A percentile compares a stretch with the other conserved stretches of the same genome.
phyloP scores from a whole-genome alignment of 2,329 filamentous ascomycete genomes.

The Pseudopyricularia javanii region DNA sequence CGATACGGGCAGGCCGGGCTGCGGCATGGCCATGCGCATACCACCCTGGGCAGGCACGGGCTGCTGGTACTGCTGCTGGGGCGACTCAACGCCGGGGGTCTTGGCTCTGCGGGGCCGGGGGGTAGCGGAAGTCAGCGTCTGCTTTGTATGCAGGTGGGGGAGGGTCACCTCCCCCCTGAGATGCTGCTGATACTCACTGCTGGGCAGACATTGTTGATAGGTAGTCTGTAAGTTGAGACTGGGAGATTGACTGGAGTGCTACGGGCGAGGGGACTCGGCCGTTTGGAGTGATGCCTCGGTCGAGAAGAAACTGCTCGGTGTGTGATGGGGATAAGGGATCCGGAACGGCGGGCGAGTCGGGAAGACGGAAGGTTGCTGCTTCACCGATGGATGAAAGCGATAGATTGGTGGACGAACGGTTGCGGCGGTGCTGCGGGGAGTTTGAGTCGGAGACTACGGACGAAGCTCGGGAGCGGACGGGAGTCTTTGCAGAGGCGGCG shows the following conservation, averaged over 20 bases:
- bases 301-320: slow-evolving; percentile 3
- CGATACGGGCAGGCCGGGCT: slow-evolving; percentile 10
- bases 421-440: background rate
- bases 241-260: background rate
- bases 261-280: slow-evolving; percentile 1
- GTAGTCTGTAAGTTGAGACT: slow-evolving; percentile 1
- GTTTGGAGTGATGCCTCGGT: slow-evolving; percentile 1
- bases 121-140: no score
- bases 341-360: no score
- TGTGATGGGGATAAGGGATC: background rate
- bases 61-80: slow-evolving; percentile 3
- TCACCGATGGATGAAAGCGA: slow-evolving; percentile 3
- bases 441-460: background rate
- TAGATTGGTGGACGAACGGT: background rate
- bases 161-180: no score
- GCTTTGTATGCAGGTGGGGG: no score
- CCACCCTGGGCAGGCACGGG: background rate
- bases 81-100: background rate
- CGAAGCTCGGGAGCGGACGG: background rate
- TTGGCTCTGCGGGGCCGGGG: background rate
- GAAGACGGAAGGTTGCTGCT: background rate
- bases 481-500: background rate
- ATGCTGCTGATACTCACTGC: background rate
- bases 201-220: slow-evolving; percentile 3
- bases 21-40: slow-evolving; percentile 1